Evolutionary conservation across 768 basidiomycete species (phyloP), one percentile per base, ranked within the genome.

Genomic region (Mycena galopus): DNA sequence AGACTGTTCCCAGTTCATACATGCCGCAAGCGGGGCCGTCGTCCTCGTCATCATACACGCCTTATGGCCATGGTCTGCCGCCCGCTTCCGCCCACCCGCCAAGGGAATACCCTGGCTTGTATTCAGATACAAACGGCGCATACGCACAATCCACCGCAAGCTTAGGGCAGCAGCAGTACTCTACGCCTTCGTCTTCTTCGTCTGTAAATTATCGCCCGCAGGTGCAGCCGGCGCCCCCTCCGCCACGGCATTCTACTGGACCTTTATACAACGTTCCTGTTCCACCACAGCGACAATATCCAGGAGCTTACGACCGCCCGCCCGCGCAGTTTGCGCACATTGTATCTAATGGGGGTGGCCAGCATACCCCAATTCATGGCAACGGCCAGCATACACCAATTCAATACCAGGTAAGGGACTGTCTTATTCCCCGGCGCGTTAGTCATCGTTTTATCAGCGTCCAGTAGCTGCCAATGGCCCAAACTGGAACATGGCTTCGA

Each of bases 71-170:
- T 23, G 53, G 4, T 17, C 30, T 30, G 33, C 61, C 59, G 21
- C 27, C 62, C 0, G 12, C 29, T 33, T 37, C 27, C 19, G 29
- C 53, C 30, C 55, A 35, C 29, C 12, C 65, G 42, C 59, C 39
- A 44, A 64, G 58, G 35, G 58, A 65, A n/a, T 55, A 60, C 37
- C 23, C 50, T 37, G 14, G 42, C 53, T 14, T 53, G 51, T 67
- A 72, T 57, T 65, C 71, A 27, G 57, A 58, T 60, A 47, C 50
- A 23, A 72, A 72, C 32, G 71, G 71, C 25, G n/a, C 65, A 37
- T 70, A 70, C 35, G 23, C 50, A 19, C 69, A 71, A 35, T 16
- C 63, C 47, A 27, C 4, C 35, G 14, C 35, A 32, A 29, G 56
- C 35, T 27, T 51, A 35, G 58, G 58, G 9, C 58, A 44, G 33